Conservation (phyloP, 208 protist species). For the Leptomonas seymouri region DNA sequence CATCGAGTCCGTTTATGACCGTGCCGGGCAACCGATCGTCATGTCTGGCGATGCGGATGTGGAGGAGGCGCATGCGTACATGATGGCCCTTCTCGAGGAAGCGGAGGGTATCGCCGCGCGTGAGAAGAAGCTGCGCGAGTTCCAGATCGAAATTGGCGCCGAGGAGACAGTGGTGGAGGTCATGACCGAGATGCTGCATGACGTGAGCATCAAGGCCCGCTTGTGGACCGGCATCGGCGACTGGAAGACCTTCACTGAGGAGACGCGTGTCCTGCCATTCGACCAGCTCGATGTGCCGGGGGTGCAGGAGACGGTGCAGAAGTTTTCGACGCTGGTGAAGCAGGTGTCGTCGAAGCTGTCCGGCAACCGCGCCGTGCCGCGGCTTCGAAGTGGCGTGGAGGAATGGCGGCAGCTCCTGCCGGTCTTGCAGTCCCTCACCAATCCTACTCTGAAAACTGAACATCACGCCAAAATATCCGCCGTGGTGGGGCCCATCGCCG, state of each 20-base stretch:
- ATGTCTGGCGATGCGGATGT: conserved; percentile 82
- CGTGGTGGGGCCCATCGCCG: conserved; percentile 70
- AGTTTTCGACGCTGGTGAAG: conserved; percentile 89
- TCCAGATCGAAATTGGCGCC: conserved; percentile 88
- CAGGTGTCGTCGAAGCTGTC: conserved; percentile 89
- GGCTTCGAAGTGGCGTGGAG: conserved; percentile 89
- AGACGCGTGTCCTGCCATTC: conserved; percentile 66
- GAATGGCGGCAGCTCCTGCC: conserved; percentile 94
- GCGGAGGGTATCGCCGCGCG: conserved; percentile 83
- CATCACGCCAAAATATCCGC: conserved; percentile 82
- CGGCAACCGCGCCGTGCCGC: conserved; percentile 80
- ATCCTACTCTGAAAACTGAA: conserved; percentile 91
- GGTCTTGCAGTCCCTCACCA: conserved; percentile 93
- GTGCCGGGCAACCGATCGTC: conserved; percentile 88
- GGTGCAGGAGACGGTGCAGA: conserved; percentile 84
- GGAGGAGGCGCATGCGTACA: conserved; percentile 83
- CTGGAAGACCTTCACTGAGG: conserved; percentile 81
- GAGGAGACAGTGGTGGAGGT: conserved; percentile 92
- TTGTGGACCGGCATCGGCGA: conserved; percentile 89
- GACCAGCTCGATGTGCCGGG: conserved; percentile 69
- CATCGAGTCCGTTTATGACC: conserved; percentile 89
- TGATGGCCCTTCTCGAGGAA: conserved; percentile 76
- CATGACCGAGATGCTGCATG: conserved; percentile 91
- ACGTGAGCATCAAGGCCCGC: conserved; percentile 89
- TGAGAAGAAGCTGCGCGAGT: conserved; percentile 88